Evolutionary conservation across 2,329 filamentous ascomycete genomes (phyloP).

Genomic region (Fusarium sp.): DNA sequence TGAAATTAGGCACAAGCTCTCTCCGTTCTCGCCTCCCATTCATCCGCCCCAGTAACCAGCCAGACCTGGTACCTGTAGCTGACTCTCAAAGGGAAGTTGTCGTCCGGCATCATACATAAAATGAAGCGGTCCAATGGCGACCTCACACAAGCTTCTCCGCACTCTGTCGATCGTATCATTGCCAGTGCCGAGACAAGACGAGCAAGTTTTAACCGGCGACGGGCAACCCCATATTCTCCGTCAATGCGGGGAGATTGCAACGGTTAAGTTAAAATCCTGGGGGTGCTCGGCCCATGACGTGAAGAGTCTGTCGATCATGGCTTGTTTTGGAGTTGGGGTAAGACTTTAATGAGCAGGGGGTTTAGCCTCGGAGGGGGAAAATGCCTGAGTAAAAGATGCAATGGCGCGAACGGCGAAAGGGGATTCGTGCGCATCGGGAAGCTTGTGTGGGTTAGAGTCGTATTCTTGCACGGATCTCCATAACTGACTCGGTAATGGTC

Average conservation of each 20-base stretch:
- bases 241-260: constrained; percentile 27
- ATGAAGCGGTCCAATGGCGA: constrained; percentile 36
- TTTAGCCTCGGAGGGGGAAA: not conserved
- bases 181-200: constrained; percentile 12
- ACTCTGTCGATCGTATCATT: constrained; percentile 28
- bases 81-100: not conserved
- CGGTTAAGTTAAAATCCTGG: constrained; percentile 35
- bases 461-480: constrained; percentile 14
- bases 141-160: constrained; percentile 23
- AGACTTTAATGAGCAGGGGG: constrained; percentile 11
- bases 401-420: not conserved
- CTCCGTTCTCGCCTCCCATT: not conserved
- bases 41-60: constrained; percentile 10
- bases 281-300: constrained; percentile 29
- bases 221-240: not conserved
- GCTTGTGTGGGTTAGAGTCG: constrained; percentile 20
- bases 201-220: constrained; percentile 21
- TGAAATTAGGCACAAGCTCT: constrained; percentile 2
- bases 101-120: not conserved
- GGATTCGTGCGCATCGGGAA: constrained; percentile 35
- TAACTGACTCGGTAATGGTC: constrained; percentile 13
- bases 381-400: not conserved
- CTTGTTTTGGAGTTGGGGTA: constrained; percentile 20
- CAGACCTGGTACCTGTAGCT: not conserved
- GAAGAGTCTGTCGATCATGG: constrained; percentile 22